Percentiles rank a stretch among this genome's conserved stretches.
These are phyloP conservation scores for Penicillium italicum DNA, from an alignment of 2,329 filamentous ascomycete genomes.

Conservation along the genomic window DNA sequence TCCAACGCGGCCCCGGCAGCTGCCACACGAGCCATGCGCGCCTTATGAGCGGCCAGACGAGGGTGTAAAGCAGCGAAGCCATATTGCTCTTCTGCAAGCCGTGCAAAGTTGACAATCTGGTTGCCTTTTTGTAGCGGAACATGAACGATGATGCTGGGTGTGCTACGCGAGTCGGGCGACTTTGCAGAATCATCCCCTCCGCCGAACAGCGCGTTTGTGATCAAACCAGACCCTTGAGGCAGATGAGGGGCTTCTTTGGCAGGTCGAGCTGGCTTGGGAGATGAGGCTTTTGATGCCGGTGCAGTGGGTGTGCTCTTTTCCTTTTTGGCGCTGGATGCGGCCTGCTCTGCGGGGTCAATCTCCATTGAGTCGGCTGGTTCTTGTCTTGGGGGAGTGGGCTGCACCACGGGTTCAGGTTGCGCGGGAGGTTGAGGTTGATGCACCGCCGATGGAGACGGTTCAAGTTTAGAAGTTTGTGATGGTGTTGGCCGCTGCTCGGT, in stretches of 20 bases:
- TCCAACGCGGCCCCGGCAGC: constrained; percentile 84
- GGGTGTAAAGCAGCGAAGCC: constrained; percentile 93
- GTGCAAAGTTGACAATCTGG: constrained; percentile 92
- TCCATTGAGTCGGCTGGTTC: constrained; percentile 30
- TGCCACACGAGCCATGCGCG: constrained; percentile 81
- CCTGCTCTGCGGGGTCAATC: constrained; percentile 31
- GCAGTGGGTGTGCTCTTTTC: constrained; percentile 43
- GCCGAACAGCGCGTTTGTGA: constrained; percentile 60
- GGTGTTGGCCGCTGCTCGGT: constrained; percentile 27
- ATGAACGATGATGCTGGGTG: constrained; percentile 77
- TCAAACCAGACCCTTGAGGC: constrained; percentile 60
- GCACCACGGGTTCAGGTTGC: constrained; percentile 16
- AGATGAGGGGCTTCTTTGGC: constrained; percentile 56
- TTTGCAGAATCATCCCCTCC: constrained; percentile 45
- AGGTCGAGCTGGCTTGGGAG: constrained; percentile 53
- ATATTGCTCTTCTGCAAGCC: constrained; percentile 87
- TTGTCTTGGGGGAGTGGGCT: constrained; percentile 14
- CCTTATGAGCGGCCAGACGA: constrained; percentile 80
- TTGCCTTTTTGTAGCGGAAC: constrained; percentile 78
- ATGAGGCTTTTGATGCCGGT: constrained; percentile 51
- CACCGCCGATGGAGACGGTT: constrained; percentile 17
- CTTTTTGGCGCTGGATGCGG: constrained; percentile 37
- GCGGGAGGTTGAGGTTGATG: constrained; percentile 18
- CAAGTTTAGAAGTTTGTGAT: constrained; percentile 22
- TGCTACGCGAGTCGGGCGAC: constrained; percentile 44